Conservation (phyloP, 495 filamentous ascomycete genomes). For the Hyaloscypha finlandica region DNA sequence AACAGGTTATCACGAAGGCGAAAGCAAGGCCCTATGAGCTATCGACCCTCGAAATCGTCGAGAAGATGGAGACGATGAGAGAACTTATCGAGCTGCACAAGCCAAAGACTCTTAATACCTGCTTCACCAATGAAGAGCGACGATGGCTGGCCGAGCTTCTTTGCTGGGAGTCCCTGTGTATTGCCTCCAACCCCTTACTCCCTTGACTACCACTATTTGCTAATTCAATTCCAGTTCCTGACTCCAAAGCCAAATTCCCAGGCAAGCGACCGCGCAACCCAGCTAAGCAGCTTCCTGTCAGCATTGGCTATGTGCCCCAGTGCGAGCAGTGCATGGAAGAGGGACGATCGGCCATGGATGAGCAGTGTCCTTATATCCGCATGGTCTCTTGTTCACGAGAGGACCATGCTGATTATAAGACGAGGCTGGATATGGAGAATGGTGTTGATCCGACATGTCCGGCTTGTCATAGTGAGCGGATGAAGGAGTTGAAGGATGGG, state of each 20-base stretch:
- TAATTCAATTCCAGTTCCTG: not conserved
- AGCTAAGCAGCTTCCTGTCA: not conserved
- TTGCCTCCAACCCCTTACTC: not conserved
- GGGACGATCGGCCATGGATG: not conserved
- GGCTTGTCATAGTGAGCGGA: not conserved
- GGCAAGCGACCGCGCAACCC: not conserved
- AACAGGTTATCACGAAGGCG: not conserved
- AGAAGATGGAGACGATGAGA: not conserved
- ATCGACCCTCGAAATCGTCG: not conserved
- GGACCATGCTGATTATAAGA: not conserved
- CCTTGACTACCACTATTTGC: not conserved
- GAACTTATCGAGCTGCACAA: not conserved
- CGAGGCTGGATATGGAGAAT: not conserved
- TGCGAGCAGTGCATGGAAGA: not conserved
- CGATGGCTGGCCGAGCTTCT: slow-evolving; percentile 1
- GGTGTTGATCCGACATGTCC: not conserved
- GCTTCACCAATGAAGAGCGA: not conserved
- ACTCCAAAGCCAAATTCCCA: not conserved
- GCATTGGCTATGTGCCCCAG: not conserved
- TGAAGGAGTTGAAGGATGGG: not conserved
- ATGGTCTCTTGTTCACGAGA: not conserved
- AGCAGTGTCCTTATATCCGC: not conserved
- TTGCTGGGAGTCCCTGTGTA: not conserved
- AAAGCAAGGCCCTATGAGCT: not conserved
- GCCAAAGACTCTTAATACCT: not conserved